Percentiles rank a stretch among this genome's conserved stretches.
phyloP scores from a whole-genome alignment of 1,139 yeast species.

The Ogataea hybrid region DNA sequence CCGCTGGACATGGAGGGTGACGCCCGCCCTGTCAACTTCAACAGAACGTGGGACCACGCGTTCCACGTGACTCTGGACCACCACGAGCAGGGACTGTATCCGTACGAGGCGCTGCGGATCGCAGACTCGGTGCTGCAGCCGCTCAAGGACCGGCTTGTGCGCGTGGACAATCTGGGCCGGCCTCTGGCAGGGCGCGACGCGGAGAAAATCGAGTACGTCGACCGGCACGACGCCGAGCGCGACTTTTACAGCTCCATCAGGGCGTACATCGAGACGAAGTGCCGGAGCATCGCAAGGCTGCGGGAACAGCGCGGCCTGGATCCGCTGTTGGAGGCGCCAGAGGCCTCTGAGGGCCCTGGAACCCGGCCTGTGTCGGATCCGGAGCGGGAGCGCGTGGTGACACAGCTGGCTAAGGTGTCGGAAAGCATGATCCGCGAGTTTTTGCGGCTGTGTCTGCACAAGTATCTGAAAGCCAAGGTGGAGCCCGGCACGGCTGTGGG shows the following conservation, averaged over 20 bases:
- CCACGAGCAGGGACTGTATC: conserved; percentile 58
- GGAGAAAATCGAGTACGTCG: conserved; percentile 59
- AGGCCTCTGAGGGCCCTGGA: conserved; percentile 10
- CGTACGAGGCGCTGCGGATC: conserved; percentile 62
- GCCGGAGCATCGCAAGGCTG: conserved; percentile 51
- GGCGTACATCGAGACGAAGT: conserved; percentile 57
- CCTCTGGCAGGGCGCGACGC: conserved; percentile 42
- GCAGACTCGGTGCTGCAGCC: conserved; percentile 60
- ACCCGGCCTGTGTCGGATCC: conserved; percentile 42
- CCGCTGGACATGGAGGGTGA: conserved; percentile 99
- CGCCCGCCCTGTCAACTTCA: conserved; percentile 92
- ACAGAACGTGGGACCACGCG: conserved; percentile 94
- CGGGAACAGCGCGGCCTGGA: conserved; percentile 53
- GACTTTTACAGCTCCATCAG: conserved; percentile 74
- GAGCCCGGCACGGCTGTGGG: conserved; percentile 99
- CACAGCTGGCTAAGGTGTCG: conserved; percentile 75
- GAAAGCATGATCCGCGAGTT: conserved; percentile 60
- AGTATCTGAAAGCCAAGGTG: conserved; percentile 87
- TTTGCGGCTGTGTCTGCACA: conserved; percentile 71
- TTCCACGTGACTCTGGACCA: conserved; percentile 64
- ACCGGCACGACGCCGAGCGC: conserved; percentile 84
- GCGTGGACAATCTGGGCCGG: conserved; percentile 77
- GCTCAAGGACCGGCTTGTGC: conserved; percentile 53
- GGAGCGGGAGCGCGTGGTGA: conserved; percentile 48
- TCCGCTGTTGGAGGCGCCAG: conserved; percentile 44